A percentile compares a stretch with the other conserved stretches of the same genome.
Conservation (phyloP, 306 rosid genomes). For the Quercus suber region DNA sequence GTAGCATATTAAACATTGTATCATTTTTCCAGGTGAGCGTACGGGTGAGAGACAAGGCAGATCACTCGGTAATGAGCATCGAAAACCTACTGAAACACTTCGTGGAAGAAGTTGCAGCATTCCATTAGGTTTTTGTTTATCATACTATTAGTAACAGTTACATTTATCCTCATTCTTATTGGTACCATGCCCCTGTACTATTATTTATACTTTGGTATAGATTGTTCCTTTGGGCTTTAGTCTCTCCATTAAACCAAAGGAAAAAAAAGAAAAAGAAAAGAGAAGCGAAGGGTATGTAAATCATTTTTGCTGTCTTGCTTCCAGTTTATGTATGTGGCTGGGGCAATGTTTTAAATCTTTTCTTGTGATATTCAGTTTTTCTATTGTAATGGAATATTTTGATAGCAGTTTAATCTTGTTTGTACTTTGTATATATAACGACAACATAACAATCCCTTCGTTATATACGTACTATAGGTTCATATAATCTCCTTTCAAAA, state of each 20-base stretch:
- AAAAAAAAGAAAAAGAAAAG: background rate
- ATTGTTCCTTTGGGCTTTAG: background rate
- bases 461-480: too few relatives aligned
- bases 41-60: conserved; percentile 70
- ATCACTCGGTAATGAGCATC: conserved; percentile 57
- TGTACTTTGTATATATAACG: too few relatives aligned
- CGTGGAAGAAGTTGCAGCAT: conserved; percentile 58
- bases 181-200: background rate
- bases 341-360: too few relatives aligned
- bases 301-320: background rate
- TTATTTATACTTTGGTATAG: background rate
- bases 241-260: background rate
- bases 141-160: background rate
- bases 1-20: conserved; percentile 20
- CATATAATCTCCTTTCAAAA: too few relatives aligned
- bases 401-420: too few relatives aligned
- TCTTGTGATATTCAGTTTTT: too few relatives aligned
- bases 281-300: background rate
- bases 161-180: background rate
- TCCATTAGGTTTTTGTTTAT: conserved; percentile 34
- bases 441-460: too few relatives aligned
- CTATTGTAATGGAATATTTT: too few relatives aligned
- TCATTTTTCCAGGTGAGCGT: conserved; percentile 80
- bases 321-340: too few relatives aligned
- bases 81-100: conserved; percentile 66